Percentiles rank a stretch among this genome's conserved stretches.
Conservation (phyloP, 495 filamentous ascomycete species). For the Podospora tetraspora region DNA sequence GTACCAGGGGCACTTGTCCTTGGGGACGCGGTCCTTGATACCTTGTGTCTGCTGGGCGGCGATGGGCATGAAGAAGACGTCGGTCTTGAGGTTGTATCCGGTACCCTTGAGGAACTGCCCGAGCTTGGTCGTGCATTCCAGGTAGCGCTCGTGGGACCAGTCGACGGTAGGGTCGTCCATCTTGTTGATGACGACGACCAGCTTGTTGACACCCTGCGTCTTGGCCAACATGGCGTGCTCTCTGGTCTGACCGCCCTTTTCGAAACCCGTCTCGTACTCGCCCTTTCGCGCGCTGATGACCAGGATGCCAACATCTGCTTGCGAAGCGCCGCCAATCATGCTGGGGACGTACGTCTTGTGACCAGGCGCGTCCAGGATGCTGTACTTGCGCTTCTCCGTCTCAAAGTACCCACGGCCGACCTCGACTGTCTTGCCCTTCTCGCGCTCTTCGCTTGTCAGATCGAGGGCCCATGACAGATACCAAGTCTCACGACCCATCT, state of each 20-base stretch:
- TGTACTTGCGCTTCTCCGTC: slow-evolving; percentile 81
- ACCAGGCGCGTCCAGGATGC: slow-evolving; percentile 91
- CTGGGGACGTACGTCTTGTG: slow-evolving; percentile 95
- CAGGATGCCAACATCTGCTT: slow-evolving; percentile 91
- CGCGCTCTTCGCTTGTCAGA: slow-evolving; percentile 88
- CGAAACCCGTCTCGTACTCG: slow-evolving; percentile 99
- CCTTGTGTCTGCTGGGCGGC: slow-evolving; percentile 78
- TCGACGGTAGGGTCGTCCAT: slow-evolving; percentile 97
- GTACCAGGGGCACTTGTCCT: slow-evolving; percentile 75
- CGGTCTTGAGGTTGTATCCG: slow-evolving; percentile 87
- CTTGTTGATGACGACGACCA: slow-evolving; percentile 93
- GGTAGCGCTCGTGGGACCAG: slow-evolving; percentile 87
- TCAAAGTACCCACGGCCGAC: slow-evolving; percentile 96
- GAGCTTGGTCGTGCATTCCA: slow-evolving; percentile 88
- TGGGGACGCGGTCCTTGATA: slow-evolving; percentile 82
- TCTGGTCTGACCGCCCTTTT: slow-evolving; percentile 94
- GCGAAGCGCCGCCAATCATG: slow-evolving; percentile 93
- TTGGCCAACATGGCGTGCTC: slow-evolving; percentile 96
- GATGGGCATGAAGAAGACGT: slow-evolving; percentile 93
- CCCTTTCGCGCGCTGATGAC: slow-evolving; percentile 97
- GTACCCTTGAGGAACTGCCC: slow-evolving; percentile 79
- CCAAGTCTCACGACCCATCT: slow-evolving; percentile 93
- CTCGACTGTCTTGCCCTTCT: slow-evolving; percentile 98
- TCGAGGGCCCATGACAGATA: slow-evolving; percentile 97
- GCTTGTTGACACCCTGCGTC: slow-evolving; percentile 95